A percentile compares a stretch with the other conserved stretches of the same genome.
These are phyloP conservation scores for Piromyces finnis DNA, from an alignment of 192 early-diverging fungal species.

Conservation along the genomic window DNA sequence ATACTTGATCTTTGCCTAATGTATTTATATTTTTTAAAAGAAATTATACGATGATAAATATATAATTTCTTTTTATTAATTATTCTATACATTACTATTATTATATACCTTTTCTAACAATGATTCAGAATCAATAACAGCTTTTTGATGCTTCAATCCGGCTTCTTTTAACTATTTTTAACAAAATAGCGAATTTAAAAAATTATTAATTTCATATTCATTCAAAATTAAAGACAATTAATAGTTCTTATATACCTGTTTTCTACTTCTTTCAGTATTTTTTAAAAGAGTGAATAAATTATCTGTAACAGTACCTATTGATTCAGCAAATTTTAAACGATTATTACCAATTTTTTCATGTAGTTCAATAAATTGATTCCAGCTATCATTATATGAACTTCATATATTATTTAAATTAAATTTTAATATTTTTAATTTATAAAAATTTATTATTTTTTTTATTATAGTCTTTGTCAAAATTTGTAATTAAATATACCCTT, in stretches of 20 bases:
- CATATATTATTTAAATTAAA: too few relatives aligned
- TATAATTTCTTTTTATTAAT: too few relatives aligned
- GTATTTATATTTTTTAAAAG: too few relatives aligned
- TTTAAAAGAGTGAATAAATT: conserved; percentile 53
- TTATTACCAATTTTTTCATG: conserved; percentile 73
- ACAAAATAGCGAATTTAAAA: background rate
- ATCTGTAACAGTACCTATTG: conserved; percentile 58
- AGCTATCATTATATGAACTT: conserved; percentile 56
- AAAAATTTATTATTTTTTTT: too few relatives aligned
- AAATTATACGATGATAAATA: too few relatives aligned
- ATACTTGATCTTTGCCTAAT: background rate
- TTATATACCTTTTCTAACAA: conserved; percentile 58
- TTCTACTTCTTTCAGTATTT: conserved; percentile 59
- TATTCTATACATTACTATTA: too few relatives aligned
- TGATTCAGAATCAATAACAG: conserved; percentile 59
- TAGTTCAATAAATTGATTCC: conserved; percentile 54
- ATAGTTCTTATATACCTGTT: conserved; percentile 27
- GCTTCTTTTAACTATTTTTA: conserved; percentile 70
- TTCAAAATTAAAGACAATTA: too few relatives aligned
- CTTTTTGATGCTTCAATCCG: conserved; percentile 51
- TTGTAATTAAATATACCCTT: too few relatives aligned
- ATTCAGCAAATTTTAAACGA: conserved; percentile 52
- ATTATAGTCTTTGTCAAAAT: too few relatives aligned
- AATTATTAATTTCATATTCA: too few relatives aligned
- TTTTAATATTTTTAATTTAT: too few relatives aligned